Conservation (phyloP, 179 eudicot genomes). For the Vitellaria paradoxa region DNA sequence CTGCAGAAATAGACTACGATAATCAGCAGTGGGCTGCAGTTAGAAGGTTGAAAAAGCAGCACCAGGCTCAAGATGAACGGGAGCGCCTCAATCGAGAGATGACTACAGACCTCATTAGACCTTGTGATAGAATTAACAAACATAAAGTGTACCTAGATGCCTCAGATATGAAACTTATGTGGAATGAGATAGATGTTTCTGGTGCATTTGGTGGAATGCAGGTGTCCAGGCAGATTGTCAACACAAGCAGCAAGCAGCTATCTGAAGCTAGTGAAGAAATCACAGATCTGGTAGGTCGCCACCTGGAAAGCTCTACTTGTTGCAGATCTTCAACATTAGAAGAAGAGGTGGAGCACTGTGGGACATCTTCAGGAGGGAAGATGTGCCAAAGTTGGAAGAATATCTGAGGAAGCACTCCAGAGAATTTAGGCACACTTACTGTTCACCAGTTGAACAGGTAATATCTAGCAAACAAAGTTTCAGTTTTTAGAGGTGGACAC, state of each 20-base stretch:
- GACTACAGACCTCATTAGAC: conserved; percentile 2
- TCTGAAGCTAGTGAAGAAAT: conserved; percentile 4
- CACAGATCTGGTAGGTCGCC: background rate
- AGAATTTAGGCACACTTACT: conserved; percentile 70
- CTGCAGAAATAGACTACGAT: conserved; percentile 33
- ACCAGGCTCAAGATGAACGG: conserved; percentile 45
- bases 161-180: background rate
- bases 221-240: background rate
- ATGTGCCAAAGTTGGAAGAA: conserved; percentile 62
- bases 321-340: conserved; percentile 12
- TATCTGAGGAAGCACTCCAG: conserved; percentile 56
- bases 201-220: background rate
- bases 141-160: background rate
- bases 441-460: conserved; percentile 73
- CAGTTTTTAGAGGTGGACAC: background rate
- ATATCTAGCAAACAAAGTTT: conserved; percentile 13
- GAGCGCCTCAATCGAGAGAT: conserved; percentile 23
- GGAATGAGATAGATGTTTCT: background rate
- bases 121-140: background rate
- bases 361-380: conserved; percentile 90
- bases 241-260: background rate
- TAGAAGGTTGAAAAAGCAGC: conserved; percentile 34
- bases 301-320: conserved; percentile 12
- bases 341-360: conserved; percentile 65
- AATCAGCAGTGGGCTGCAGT: conserved; percentile 39